phyloP scores from a whole-genome alignment of 495 filamentous ascomycete genomes.

The Penicillium argentinense region DNA sequence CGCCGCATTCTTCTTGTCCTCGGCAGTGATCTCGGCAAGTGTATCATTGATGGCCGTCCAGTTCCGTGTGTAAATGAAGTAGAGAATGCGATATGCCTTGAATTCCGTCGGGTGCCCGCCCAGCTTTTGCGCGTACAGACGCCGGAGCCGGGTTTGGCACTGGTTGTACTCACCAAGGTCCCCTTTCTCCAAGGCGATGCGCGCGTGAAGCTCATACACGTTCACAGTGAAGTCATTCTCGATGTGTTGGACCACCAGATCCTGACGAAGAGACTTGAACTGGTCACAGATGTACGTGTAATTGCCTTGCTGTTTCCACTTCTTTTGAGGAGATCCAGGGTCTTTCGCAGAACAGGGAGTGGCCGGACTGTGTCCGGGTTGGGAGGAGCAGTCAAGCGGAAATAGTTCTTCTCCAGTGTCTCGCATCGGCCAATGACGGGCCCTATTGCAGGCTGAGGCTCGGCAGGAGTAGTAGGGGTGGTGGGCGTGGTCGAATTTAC shows the following conservation, averaged over 20 bases:
- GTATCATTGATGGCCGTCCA: slow-evolving; percentile 97
- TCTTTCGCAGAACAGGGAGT: slow-evolving; percentile 73
- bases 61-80: slow-evolving; percentile 99
- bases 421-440: slow-evolving; percentile 85
- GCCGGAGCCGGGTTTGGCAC: slow-evolving; percentile 96
- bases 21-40: slow-evolving; percentile 93
- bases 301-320: slow-evolving; percentile 91
- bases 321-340: slow-evolving; percentile 87
- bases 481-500: slow-evolving; percentile 44
- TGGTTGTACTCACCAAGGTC: slow-evolving; percentile 99
- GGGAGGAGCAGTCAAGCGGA: slow-evolving; percentile 87
- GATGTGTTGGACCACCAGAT: slow-evolving; percentile 96
- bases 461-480: slow-evolving; percentile 58
- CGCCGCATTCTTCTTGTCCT: slow-evolving; percentile 81
- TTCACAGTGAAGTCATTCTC: slow-evolving; percentile 91
- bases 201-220: slow-evolving; percentile 96
- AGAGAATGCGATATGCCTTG: slow-evolving; percentile 99
- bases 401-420: slow-evolving; percentile 88
- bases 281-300: slow-evolving; percentile 98
- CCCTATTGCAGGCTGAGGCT: slow-evolving; percentile 59
- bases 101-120: slow-evolving; percentile 94
- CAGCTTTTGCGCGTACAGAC: slow-evolving; percentile 79
- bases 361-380: slow-evolving; percentile 86
- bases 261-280: slow-evolving; percentile 97
- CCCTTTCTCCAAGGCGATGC: slow-evolving; percentile 96